Percentiles rank a stretch among this genome's conserved stretches.
Conservation (phyloP, 108 stramenopile genomes). For the Stephanodiscus minutulus region DNA sequence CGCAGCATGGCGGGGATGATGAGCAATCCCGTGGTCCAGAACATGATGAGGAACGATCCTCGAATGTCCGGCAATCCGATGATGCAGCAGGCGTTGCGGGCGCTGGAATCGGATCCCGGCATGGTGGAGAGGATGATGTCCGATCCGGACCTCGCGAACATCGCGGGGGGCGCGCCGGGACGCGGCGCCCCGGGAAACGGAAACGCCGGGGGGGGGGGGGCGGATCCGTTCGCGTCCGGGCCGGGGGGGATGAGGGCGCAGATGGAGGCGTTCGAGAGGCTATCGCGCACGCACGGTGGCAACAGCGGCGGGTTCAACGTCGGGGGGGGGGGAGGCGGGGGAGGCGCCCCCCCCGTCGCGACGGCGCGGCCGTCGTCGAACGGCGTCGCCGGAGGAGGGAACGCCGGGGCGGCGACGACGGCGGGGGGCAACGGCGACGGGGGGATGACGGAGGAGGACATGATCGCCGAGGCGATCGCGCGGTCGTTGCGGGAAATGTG, state of each 20-base stretch:
- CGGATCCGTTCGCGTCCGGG: conserved; percentile 28
- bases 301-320: conserved; percentile 21
- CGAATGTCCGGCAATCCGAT: conserved; percentile 66
- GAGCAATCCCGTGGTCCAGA: conserved; percentile 80
- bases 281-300: conserved; percentile 28
- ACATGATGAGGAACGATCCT: conserved; percentile 81
- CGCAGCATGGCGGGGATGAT: conserved; percentile 61
- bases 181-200: too few species aligned
- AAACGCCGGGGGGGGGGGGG: neutral
- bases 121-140: conserved; percentile 69
- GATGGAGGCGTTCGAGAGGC: conserved; percentile 39
- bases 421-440: conserved; percentile 13
- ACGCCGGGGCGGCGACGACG: conserved; percentile 4
- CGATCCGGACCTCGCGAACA: conserved; percentile 55
- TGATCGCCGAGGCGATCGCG: conserved; percentile 90
- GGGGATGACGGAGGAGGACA: conserved; percentile 89
- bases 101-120: conserved; percentile 64
- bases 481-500: conserved; percentile 75
- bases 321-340: conserved; percentile 7
- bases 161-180: conserved; percentile 51
- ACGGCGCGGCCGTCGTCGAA: neutral
- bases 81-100: conserved; percentile 59
- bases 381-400: too few species aligned
- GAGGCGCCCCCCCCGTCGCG: neutral
- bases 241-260: conserved; percentile 43